Conservation (phyloP, 768 basidiomycete species). For the Tulasnella sp. region DNA sequence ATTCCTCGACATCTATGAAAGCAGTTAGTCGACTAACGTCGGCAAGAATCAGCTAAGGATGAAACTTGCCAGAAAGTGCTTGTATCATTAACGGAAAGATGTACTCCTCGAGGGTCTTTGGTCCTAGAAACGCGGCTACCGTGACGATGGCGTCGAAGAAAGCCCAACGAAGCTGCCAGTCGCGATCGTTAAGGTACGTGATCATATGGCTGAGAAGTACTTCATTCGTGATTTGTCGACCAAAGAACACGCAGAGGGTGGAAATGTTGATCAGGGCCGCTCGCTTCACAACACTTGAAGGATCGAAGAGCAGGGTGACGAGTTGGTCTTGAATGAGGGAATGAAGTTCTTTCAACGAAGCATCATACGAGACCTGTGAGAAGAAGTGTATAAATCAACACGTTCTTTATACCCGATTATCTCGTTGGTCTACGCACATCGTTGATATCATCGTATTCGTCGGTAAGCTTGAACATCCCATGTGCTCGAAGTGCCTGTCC, state of each 20-base stretch:
- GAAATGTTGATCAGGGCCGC: conserved; percentile 84
- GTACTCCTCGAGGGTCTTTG: conserved; percentile 88
- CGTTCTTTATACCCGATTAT: neutral
- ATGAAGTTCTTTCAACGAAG: conserved; percentile 81
- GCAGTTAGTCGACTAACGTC: conserved; percentile 24
- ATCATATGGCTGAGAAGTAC: conserved; percentile 86
- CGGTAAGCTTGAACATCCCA: conserved; percentile 62
- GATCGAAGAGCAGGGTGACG: conserved; percentile 78
- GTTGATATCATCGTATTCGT: conserved; percentile 75
- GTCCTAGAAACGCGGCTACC: conserved; percentile 90
- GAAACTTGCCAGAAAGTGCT: conserved; percentile 73
- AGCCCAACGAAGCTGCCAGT: conserved; percentile 85
- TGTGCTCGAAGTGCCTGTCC: conserved; percentile 84
- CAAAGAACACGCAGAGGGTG: conserved; percentile 87
- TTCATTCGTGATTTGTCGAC: conserved; percentile 89
- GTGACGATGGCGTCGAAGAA: conserved; percentile 97
- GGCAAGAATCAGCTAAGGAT: neutral
- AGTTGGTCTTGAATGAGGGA: conserved; percentile 82
- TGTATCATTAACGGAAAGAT: conserved; percentile 96
- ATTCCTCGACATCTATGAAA: conserved; percentile 82
- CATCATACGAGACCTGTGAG: conserved; percentile 81
- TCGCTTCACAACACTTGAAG: conserved; percentile 84
- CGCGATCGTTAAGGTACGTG: conserved; percentile 80
- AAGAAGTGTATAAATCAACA: neutral
- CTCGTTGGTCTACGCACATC: conserved; percentile 50